Percentiles rank a stretch among this genome's conserved stretches.
Conservation (phyloP, 75 land plant genomes). For the Chamaecyparis obtusa region DNA sequence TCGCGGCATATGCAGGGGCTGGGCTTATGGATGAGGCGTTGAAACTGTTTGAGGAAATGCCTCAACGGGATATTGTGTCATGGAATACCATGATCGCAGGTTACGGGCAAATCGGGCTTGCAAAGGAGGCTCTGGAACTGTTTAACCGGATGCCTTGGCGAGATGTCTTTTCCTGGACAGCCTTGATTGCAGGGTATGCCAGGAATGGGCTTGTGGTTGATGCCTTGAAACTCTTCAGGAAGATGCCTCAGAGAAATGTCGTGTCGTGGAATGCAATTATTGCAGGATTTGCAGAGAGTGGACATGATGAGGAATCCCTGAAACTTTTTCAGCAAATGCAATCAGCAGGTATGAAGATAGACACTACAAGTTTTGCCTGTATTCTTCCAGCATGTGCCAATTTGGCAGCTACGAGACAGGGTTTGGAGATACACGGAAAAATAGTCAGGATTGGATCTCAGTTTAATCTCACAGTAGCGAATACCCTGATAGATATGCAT, state of each 20-base stretch:
- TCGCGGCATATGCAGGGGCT: conserved; percentile 32
- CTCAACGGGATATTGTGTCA: conserved; percentile 34
- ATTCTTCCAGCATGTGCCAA: not conserved
- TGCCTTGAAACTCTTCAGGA: conserved; percentile 35
- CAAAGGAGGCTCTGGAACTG: conserved; percentile 28
- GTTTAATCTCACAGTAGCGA: not conserved
- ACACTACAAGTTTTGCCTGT: not conserved
- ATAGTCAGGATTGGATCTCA: not conserved
- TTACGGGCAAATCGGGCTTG: conserved; percentile 19
- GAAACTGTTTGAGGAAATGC: conserved; percentile 36
- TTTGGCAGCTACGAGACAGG: not conserved
- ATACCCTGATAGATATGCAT: not conserved
- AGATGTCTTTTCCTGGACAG: conserved; percentile 47
- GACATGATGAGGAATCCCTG: conserved; percentile 45
- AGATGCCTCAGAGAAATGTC: conserved; percentile 37
- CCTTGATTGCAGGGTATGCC: conserved; percentile 47
- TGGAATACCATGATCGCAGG: conserved; percentile 46
- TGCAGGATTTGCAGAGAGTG: conserved; percentile 42
- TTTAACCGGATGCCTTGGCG: conserved; percentile 25
- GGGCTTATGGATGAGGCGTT: conserved; percentile 24
- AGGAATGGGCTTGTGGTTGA: conserved; percentile 31
- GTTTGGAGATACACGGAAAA: not conserved
- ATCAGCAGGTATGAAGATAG: not conserved
- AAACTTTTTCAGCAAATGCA: conserved; percentile 36
- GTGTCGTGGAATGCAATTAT: conserved; percentile 72